Evolutionary conservation across 148 eudicot species (phyloP), one percentile per base, ranked within the genome.

Genomic region (Simmondsia chinensis): DNA sequence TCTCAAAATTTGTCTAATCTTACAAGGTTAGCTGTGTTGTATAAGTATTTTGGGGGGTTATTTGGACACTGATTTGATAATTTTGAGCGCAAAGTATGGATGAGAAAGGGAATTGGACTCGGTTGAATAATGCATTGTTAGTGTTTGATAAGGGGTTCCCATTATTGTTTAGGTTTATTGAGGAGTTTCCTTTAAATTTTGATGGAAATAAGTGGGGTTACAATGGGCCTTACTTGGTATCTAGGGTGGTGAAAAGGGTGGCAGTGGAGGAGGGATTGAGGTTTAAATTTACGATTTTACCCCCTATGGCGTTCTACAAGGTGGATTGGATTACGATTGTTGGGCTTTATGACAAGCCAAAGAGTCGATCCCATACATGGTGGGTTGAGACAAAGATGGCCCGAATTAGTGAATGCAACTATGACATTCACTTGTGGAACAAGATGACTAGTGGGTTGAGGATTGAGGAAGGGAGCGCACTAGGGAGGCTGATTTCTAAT

Each of bases 1-100:
- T 63, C 87, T 2, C 96, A 87, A 37, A 82, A 87, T 26, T 52
- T 87, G 8, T 82, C 96, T 0, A 82, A 79, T 16, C 52, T 87
- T 23, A 24, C 82, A 8, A 52, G 96, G n/a, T 63, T 82, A 0
- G 82, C 71, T 4, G 63, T 63, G n/a, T 30, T 87, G 9, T 80
- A 83, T 60, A 80, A 80, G 29, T 87, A 80, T 4, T n/a, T n/a
- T n/a, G n/a, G 94, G 96, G 0, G 96, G 94, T 0, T 87, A 83
- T 28, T 8, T 87, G 2, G 96, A 87, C 21, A 68, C 64, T 0
- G 94, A 83, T 54, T 53, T 87, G 25, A 58, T 87, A 20, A 38
- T 83, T 87, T 12, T 85, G 94, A 5, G 76, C 81, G 2, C 94
- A 83, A 33, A 61, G 74, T 6, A 43, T 50, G 1, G 58, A 72